Evolutionary conservation across 2,329 filamentous ascomycete genomes (phyloP).

Genomic region (Pseudonectria buxi): DNA sequence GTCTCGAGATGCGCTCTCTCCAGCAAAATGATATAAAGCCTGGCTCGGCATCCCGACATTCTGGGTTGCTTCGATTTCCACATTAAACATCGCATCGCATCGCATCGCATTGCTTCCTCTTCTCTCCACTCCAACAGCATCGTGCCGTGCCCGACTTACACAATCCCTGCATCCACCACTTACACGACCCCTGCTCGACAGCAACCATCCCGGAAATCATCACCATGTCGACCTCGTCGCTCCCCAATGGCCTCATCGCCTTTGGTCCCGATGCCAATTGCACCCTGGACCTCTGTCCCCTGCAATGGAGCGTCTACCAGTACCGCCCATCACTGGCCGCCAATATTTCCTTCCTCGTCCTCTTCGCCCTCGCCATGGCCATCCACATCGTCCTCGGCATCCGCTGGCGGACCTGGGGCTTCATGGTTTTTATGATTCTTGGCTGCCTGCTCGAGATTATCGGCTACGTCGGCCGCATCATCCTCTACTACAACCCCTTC

Average conservation of each 20-base stretch:
- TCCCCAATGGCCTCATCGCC: conserved; percentile 11
- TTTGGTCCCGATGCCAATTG: conserved; percentile 45
- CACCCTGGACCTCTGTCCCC: conserved; percentile 40
- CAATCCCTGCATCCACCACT: background rate
- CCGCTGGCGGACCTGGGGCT: conserved; percentile 36
- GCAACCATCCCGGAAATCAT: background rate
- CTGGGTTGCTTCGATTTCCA: too few relatives aligned
- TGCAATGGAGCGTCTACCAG: conserved; percentile 38
- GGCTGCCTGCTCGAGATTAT: conserved; percentile 53
- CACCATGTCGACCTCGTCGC: conserved; percentile 8
- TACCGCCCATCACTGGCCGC: conserved; percentile 40
- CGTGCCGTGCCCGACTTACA: too few relatives aligned
- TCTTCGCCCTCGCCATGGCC: conserved; percentile 41
- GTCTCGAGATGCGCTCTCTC: too few relatives aligned
- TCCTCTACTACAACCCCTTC: conserved; percentile 52
- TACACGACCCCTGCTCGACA: background rate
- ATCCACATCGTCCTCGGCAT: conserved; percentile 36
- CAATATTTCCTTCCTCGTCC: conserved; percentile 35
- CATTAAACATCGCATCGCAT: too few relatives aligned
- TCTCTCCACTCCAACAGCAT: too few relatives aligned
- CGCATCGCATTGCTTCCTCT: too few relatives aligned
- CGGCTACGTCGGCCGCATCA: conserved; percentile 54
- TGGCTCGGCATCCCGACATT: too few relatives aligned
- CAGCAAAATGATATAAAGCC: too few relatives aligned
- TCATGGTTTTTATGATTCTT: conserved; percentile 41